These are phyloP conservation scores for Polygonum aviculare DNA, from an alignment of 148 eudicot genomes.

Conservation along the genomic window DNA sequence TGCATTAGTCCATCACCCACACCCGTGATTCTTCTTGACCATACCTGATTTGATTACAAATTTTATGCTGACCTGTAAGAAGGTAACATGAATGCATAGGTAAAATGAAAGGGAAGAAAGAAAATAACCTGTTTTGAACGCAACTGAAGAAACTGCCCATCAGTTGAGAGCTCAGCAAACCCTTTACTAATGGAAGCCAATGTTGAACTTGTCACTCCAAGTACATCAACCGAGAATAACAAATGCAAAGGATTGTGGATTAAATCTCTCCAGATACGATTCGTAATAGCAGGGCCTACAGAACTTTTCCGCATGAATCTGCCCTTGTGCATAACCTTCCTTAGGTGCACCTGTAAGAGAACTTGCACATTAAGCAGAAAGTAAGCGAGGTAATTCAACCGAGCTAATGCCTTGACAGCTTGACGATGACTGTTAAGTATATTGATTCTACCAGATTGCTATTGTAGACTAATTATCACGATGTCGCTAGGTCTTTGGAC, in stretches of 20 bases:
- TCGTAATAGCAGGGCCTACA: constrained; percentile 75
- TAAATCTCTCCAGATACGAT: constrained; percentile 89
- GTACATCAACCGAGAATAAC: constrained; percentile 87
- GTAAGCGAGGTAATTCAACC: background rate
- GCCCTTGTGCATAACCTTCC: constrained; percentile 86
- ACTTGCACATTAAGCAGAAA: constrained; percentile 7
- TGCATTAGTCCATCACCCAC: constrained; percentile 93
- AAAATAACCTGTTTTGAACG: constrained; percentile 83
- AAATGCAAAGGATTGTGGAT: constrained; percentile 94
- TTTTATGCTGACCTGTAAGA: background rate
- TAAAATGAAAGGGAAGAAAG: constrained; percentile 6
- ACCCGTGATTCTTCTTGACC: constrained; percentile 90
- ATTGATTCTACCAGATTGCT: background rate
- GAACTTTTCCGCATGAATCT: constrained; percentile 97
- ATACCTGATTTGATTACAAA: constrained; percentile 39
- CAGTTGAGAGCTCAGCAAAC: constrained; percentile 97
- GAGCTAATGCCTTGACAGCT: background rate
- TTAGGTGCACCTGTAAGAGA: constrained; percentile 68
- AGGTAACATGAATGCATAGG: background rate
- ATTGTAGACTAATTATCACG: too few species aligned
- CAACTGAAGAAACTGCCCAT: constrained; percentile 91
- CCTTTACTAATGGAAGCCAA: constrained; percentile 95
- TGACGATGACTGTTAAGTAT: background rate
- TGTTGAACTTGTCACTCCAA: constrained; percentile 97
- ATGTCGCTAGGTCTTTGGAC: too few species aligned